phyloP scores from a whole-genome alignment of 2,329 filamentous ascomycete species.

The Aspergillus sp. region DNA sequence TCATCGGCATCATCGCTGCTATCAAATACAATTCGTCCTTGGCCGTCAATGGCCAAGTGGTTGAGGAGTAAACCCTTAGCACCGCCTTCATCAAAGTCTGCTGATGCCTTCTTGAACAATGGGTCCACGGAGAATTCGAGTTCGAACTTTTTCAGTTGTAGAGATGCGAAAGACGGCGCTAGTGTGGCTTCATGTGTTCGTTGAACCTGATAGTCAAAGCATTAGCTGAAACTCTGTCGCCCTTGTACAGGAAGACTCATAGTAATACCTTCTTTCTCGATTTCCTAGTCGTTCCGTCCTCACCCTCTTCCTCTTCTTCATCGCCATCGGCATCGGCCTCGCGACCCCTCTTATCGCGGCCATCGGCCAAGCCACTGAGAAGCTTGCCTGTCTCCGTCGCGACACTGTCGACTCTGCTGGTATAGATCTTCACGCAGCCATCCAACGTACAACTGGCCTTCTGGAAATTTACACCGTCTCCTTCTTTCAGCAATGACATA shows the following conservation, averaged over 20 bases:
- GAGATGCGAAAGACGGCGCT: conserved; percentile 74
- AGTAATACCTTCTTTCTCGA: conserved; percentile 62
- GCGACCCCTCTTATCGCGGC: conserved; percentile 61
- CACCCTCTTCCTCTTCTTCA: conserved; percentile 57
- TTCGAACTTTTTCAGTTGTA: conserved; percentile 96
- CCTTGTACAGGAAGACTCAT: neutral
- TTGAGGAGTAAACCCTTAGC: conserved; percentile 93
- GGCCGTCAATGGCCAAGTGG: conserved; percentile 88
- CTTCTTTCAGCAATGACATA: conserved; percentile 94
- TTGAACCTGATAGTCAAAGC: conserved; percentile 45
- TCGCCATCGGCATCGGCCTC: conserved; percentile 56
- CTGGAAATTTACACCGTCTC: conserved; percentile 96
- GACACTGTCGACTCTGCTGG: conserved; percentile 94
- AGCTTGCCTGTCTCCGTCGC: conserved; percentile 95
- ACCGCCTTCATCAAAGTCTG: conserved; percentile 96
- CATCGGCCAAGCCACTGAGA: conserved; percentile 82
- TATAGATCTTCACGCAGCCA: conserved; percentile 98
- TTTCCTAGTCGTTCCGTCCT: conserved; percentile 43
- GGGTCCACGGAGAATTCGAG: conserved; percentile 95
- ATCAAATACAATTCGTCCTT: conserved; percentile 93
- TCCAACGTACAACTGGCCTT: conserved; percentile 96
- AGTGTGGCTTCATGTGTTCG: conserved; percentile 89
- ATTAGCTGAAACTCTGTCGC: conserved; percentile 9
- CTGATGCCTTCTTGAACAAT: conserved; percentile 97
- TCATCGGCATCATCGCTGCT: conserved; percentile 79